phyloP scores from a whole-genome alignment of 169 alveolate genomes.

The Cryptosporidium parvum region DNA sequence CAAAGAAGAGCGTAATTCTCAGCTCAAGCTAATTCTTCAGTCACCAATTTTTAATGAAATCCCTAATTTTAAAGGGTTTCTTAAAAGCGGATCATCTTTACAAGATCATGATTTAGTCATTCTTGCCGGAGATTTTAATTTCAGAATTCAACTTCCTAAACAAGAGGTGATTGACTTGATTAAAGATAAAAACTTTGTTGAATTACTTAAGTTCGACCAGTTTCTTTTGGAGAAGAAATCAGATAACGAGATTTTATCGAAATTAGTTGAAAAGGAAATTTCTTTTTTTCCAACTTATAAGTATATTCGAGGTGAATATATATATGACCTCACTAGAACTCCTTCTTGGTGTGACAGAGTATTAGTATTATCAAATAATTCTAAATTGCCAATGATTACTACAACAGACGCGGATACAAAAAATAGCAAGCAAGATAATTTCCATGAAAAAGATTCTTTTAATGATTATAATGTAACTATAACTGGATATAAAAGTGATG shows the following conservation, averaged over 20 bases:
- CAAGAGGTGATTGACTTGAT: slow-evolving; percentile 75
- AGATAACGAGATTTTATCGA: slow-evolving; percentile 77
- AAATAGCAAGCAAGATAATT: slow-evolving; percentile 69
- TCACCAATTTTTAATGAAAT: slow-evolving; percentile 79
- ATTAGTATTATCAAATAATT: slow-evolving; percentile 20
- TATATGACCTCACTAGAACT: slow-evolving; percentile 88
- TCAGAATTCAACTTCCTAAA: slow-evolving; percentile 83
- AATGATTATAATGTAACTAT: not conserved
- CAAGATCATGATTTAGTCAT: slow-evolving; percentile 84
- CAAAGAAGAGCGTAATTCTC: slow-evolving; percentile 83
- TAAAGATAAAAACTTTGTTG: slow-evolving; percentile 49
- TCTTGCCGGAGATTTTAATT: slow-evolving; percentile 92
- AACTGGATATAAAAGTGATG: slow-evolving; percentile 81
- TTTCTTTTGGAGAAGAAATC: slow-evolving; percentile 76
- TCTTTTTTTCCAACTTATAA: slow-evolving; percentile 93
- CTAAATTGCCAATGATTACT: not conserved
- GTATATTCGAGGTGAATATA: slow-evolving; percentile 86
- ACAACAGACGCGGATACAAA: not conserved
- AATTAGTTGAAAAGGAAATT: slow-evolving; percentile 87
- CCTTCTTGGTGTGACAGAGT: slow-evolving; percentile 95
- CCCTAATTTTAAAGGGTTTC: slow-evolving; percentile 78
- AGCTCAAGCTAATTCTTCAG: slow-evolving; percentile 84
- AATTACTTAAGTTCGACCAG: slow-evolving; percentile 80
- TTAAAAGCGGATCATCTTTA: slow-evolving; percentile 79
- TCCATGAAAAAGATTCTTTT: slow-evolving; percentile 49